Percentiles rank a stretch among this genome's conserved stretches.
Conservation (phyloP, 768 basidiomycete genomes). For the Phaffia tasmanica region DNA sequence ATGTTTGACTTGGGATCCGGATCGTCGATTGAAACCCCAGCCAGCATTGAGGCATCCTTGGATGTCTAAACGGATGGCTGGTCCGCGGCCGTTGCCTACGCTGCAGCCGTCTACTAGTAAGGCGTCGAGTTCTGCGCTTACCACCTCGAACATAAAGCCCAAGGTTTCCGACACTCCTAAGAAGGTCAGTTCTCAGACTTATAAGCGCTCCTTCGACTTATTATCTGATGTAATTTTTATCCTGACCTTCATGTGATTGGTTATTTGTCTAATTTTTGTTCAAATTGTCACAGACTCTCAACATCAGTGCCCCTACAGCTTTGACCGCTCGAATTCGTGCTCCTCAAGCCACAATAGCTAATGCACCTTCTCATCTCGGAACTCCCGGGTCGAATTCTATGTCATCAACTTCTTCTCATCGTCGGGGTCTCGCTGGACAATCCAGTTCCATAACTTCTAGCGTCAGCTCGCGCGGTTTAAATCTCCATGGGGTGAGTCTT, state of each 20-base stretch:
- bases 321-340: slow-evolving; percentile 54
- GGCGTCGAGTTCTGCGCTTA: neutral
- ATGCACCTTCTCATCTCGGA: slow-evolving; percentile 10
- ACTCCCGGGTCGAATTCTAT: slow-evolving; percentile 5
- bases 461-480: slow-evolving; percentile 7
- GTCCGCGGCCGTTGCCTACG: neutral
- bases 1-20: slow-evolving; percentile 97
- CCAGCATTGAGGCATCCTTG: slow-evolving; percentile 85
- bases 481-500: slow-evolving; percentile 13
- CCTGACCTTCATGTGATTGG: neutral
- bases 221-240: neutral
- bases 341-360: slow-evolving; percentile 8
- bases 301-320: slow-evolving; percentile 74
- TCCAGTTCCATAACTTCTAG: slow-evolving; percentile 4
- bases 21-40: slow-evolving; percentile 85
- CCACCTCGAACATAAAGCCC: slow-evolving; percentile 4
- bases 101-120: slow-evolving; percentile 1
- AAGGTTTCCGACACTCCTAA: slow-evolving; percentile 18
- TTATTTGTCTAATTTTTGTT: neutral
- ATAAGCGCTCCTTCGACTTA: neutral
- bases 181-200: slow-evolving; percentile 6
- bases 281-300: neutral
- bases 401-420: slow-evolving; percentile 18
- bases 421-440: slow-evolving; percentile 7
- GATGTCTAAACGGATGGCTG: slow-evolving; percentile 41